Percentiles rank a stretch among this genome's conserved stretches.
Evolutionary conservation across 148 eudicot genomes (phyloP).

Genomic region (Rhododendron ovatum): DNA sequence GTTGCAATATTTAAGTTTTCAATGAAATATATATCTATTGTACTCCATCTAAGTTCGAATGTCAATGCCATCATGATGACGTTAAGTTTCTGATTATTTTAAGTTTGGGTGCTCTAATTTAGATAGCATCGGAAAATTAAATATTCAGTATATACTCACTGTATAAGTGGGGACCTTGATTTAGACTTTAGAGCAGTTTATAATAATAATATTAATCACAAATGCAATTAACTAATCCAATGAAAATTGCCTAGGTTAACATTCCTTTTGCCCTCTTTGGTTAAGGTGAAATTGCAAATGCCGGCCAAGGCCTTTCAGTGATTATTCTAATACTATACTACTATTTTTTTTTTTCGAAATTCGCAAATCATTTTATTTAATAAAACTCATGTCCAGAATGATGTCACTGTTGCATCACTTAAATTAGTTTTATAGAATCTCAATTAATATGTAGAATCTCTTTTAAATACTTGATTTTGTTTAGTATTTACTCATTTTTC

Average conservation of each 20-base stretch:
- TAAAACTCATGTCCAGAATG: background rate
- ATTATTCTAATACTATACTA: background rate
- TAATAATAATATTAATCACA: background rate
- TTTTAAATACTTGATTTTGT: background rate
- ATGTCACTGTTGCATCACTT: background rate
- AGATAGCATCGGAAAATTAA: background rate
- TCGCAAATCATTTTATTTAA: background rate
- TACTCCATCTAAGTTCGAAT: background rate
- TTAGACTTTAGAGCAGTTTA: background rate
- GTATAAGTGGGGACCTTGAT: background rate
- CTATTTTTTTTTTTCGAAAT: background rate
- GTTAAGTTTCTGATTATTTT: background rate
- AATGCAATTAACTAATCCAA: background rate
- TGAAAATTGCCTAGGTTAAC: background rate
- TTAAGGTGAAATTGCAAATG: background rate
- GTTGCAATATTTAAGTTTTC: slow-evolving; percentile 1
- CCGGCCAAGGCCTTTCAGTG: background rate
- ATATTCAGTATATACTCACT: background rate
- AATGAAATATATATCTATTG: background rate
- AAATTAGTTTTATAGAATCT: background rate
- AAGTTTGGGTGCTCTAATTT: background rate
- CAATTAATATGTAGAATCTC: background rate
- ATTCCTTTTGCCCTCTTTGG: background rate
- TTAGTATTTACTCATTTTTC: background rate
- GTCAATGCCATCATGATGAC: slow-evolving; percentile 3